Percentiles rank a stretch among this genome's conserved stretches.
Conservation (phyloP, 2,329 filamentous ascomycete genomes). For the Ophiosphaerella herpotricha region DNA sequence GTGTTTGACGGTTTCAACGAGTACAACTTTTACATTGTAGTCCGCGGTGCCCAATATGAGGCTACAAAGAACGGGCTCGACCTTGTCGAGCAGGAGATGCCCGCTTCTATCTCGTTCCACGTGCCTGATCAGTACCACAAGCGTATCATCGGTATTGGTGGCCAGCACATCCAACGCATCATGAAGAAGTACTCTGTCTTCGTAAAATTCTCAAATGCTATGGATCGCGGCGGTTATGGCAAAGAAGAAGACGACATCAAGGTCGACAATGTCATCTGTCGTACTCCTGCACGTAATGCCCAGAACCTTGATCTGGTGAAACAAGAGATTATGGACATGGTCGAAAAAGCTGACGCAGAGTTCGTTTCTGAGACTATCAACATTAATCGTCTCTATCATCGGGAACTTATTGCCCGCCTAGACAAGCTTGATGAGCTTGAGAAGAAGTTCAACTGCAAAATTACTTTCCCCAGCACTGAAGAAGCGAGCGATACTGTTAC, state of each 20-base stretch:
- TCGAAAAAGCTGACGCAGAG: conserved; percentile 95
- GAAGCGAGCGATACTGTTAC: conserved; percentile 95
- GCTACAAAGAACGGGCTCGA: conserved; percentile 91
- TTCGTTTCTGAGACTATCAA: conserved; percentile 93
- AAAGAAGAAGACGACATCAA: conserved; percentile 98
- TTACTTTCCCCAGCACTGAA: conserved; percentile 96
- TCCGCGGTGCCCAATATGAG: conserved; percentile 89
- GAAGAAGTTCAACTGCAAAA: conserved; percentile 99
- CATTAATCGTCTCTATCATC: conserved; percentile 93
- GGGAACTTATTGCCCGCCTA: conserved; percentile 87
- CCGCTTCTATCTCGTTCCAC: conserved; percentile 97
- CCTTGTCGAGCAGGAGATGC: conserved; percentile 98
- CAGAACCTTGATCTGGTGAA: conserved; percentile 97
- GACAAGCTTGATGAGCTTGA: conserved; percentile 91
- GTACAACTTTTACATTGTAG: conserved; percentile 99
- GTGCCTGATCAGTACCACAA: conserved; percentile 99
- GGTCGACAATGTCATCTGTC: conserved; percentile 98
- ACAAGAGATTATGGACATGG: conserved; percentile 99
- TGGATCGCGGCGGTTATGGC: conserved; percentile 92
- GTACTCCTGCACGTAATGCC: conserved; percentile 93
- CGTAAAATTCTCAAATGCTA: conserved; percentile 98
- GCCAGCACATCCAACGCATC: conserved; percentile 97
- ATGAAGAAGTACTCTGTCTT: conserved; percentile 99
- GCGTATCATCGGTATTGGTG: conserved; percentile 97
- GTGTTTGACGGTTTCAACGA: conserved; percentile 99